Evolutionary conservation across 2,329 filamentous ascomycete species (phyloP), one percentile per base, ranked within the genome.

Genomic region (Fusarium miscanthi): DNA sequence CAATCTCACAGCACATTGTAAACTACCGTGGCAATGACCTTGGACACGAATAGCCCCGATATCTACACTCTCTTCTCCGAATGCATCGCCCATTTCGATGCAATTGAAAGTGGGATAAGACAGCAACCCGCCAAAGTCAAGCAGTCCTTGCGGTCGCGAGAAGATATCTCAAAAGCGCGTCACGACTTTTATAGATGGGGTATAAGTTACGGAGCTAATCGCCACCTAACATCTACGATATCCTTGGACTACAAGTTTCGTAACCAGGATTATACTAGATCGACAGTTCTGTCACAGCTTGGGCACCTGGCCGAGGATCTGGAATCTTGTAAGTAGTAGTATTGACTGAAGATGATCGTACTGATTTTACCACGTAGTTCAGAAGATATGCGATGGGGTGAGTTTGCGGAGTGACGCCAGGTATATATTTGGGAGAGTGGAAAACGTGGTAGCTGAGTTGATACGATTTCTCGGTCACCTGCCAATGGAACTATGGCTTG

Each of bases 241-340:
- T 75, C 73, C 1, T 63, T 71, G 43, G 63, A 74, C 16, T 63
- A 60, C 42, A 74, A 75, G 52, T 63, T 74, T 35, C 66, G 66
- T 27, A 56, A 57, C 23, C 53, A 70, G 6, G 62, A 63, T 35
- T 59, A 67, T 25, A 46, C 57, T 19, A 62, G 52, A 27, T 58
- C 53, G 17, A 54, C 43, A 4, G 45, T 61, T 35, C 30, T 40
- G 5, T 59, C 70, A 6, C 49, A 73, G 12, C 48, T 74, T 17
- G 49, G 56, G 4, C 54, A 73, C 16, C 21, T 74, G 16, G 42
- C 54, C 6, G 58, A 59, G 25, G 66, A 73, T 19, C 33, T 74
- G 3, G 51, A 71, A 27, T 40, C 40, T 21, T 58, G 73, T 69
- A 35, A 63, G 72, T 43, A 37, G 21, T 37, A 16, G 16, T 53